Evolutionary conservation across 805 yeast species (phyloP).

Genomic region (Candida glaebosa): DNA sequence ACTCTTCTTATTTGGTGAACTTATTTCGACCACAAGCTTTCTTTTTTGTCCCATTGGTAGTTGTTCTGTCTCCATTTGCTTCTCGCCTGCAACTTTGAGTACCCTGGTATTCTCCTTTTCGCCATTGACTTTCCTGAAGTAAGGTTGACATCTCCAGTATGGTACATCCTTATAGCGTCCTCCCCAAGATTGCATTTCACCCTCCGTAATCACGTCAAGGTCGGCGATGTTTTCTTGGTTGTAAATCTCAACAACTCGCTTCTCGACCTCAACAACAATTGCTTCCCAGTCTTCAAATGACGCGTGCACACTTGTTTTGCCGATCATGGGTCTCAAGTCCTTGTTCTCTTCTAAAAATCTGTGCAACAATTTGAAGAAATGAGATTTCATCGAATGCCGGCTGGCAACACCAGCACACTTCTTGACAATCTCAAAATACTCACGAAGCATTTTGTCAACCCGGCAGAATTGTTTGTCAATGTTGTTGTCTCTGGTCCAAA

Average conservation of each 20-base stretch:
- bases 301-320: conserved; percentile 44
- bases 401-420: conserved; percentile 66
- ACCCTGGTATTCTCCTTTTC: conserved; percentile 40
- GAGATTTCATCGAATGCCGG: conserved; percentile 82
- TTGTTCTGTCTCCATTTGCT: background rate
- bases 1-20: background rate
- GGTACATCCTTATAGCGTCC: conserved; percentile 80
- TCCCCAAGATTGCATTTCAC: conserved; percentile 66
- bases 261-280: conserved; percentile 64
- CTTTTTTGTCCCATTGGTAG: background rate
- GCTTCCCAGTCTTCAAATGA: conserved; percentile 42
- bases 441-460: conserved; percentile 77
- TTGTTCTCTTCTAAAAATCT: conserved; percentile 76
- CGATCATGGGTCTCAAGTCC: conserved; percentile 73
- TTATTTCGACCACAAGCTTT: background rate
- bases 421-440: conserved; percentile 82
- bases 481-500: conserved; percentile 53
- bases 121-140: conserved; percentile 87
- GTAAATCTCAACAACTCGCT: conserved; percentile 55
- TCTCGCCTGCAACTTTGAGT: conserved; percentile 36
- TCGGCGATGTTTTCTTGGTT: conserved; percentile 48
- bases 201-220: conserved; percentile 52
- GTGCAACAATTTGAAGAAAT: conserved; percentile 80
- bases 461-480: conserved; percentile 73
- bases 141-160: conserved; percentile 96